Evolutionary conservation across 2,329 filamentous ascomycete species (phyloP).

Genomic region (Parasarocladium wereldwijsianum): DNA sequence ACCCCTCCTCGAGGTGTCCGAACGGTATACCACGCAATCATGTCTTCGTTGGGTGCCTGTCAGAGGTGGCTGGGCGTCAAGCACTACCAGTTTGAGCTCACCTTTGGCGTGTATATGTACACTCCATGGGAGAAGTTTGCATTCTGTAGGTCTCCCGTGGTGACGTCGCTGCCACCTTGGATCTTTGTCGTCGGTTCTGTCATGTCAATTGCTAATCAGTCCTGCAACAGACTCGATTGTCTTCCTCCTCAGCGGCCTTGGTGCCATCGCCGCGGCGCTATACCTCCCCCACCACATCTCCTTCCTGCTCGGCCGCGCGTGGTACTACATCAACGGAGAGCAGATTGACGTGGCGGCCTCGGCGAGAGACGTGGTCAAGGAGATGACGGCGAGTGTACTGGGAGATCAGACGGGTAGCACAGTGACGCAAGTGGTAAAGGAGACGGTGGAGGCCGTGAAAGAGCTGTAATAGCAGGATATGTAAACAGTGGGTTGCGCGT

Average conservation of each 20-base stretch:
- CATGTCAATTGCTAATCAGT: too few relatives aligned
- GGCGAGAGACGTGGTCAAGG: conserved; percentile 17
- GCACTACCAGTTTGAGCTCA: conserved; percentile 97
- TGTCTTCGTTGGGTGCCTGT: conserved; percentile 34
- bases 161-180: too few relatives aligned
- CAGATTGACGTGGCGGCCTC: conserved; percentile 32
- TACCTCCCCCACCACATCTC: conserved; percentile 88
- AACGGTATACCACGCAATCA: too few relatives aligned
- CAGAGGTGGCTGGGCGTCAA: conserved; percentile 85
- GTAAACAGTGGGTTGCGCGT: too few relatives aligned
- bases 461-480: too few relatives aligned
- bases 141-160: too few relatives aligned
- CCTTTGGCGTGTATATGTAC: conserved; percentile 92
- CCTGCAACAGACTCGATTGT: conserved; percentile 76
- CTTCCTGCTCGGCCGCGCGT: conserved; percentile 69
- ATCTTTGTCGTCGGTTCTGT: too few relatives aligned
- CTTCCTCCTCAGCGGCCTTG: conserved; percentile 77
- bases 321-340: conserved; percentile 91
- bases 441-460: conserved; percentile 12
- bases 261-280: conserved; percentile 72
- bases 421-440: conserved; percentile 7
- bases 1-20: too few relatives aligned
- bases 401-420: conserved; percentile 11
- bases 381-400: conserved; percentile 15
- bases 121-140: conserved; percentile 92